Evolutionary conservation across 2,329 filamentous ascomycete genomes (phyloP), one percentile per base, ranked within the genome.

Genomic region (Mycocentrospora acerina): DNA sequence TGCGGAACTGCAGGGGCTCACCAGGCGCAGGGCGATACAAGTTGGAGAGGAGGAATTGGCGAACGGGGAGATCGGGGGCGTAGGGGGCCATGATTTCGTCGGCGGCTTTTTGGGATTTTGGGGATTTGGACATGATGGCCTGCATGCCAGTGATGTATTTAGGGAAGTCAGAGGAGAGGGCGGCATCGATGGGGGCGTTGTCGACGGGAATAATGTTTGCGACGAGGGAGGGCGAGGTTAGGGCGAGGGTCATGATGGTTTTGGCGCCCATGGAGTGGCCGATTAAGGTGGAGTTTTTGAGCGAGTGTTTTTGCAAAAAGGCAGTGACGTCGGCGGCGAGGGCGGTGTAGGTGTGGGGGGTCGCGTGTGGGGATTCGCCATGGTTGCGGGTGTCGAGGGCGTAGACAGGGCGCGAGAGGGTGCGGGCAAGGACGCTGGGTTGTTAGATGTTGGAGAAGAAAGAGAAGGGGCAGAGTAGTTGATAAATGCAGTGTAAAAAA

Each of bases 191-290:
- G 2, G 91, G 91, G 4, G 90, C 89, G 62, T 97, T 97, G 71
- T 97, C 91, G 10, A 97, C 90, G 2, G 89, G 78, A 18, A 96
- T 78, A 35, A 97, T 72, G 54, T 85, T 81, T 12, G 77, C 74
- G 42, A 95, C 77, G 3, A 82, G 71, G 5, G 80, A 72, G 0
- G 88, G 88, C 1, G 81, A 77, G 29, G 78, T 74, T 24, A 97
- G 78, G 3, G 89, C 89, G 42, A 96, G 74, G 0, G 86, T 76
- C 91, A 97, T 96, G 55, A 88, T 89, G 2, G 86, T 83, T 73
- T 97, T 97, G 31, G 91, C 91, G 48, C 93, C 91, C 91, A 97
- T 97, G 2, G 89, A 95, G 70, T 97, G 93, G 0, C 91, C 91
- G 57, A 97, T 93, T 18, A 97, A 71, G 0, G 86, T 89, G n/a